Evolutionary conservation across 2,329 filamentous ascomycete genomes (phyloP).

Genomic region (Aureobasidium mangrovei): DNA sequence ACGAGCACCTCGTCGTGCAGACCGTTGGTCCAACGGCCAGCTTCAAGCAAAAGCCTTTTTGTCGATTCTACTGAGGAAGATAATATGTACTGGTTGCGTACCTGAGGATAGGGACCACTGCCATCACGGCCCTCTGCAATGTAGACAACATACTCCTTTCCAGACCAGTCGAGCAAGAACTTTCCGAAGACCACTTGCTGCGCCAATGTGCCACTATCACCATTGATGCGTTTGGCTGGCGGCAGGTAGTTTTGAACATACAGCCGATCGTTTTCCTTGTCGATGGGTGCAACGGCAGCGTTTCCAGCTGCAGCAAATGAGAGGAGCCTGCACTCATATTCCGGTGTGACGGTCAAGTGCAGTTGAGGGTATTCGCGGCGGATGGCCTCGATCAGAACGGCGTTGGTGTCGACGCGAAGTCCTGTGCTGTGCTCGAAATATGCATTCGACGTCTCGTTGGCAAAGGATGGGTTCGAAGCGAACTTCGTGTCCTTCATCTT

Average conservation of each 20-base stretch:
- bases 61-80: conserved; percentile 27
- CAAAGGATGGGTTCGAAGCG: not conserved
- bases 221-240: conserved; percentile 31
- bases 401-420: conserved; percentile 36
- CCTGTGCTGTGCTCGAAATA: conserved; percentile 38
- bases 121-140: conserved; percentile 36
- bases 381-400: conserved; percentile 36
- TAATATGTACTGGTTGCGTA: conserved; percentile 37
- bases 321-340: conserved; percentile 29
- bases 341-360: conserved; percentile 34
- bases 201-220: conserved; percentile 28
- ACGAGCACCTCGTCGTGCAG: conserved; percentile 59
- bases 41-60: conserved; percentile 48
- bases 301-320: conserved; percentile 35
- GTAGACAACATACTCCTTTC: conserved; percentile 36
- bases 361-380: conserved; percentile 38
- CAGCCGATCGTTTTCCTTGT: conserved; percentile 33
- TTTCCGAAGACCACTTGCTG: conserved; percentile 36
- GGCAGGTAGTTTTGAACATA: conserved; percentile 32
- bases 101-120: conserved; percentile 23
- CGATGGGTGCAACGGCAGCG: conserved; percentile 33
- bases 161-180: conserved; percentile 38
- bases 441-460: conserved; percentile 30
- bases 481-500: conserved; percentile 1
- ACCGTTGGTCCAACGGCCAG: conserved; percentile 46